Evolutionary conservation across 441 rosid species (phyloP), one percentile per base, ranked within the genome.

Genomic region (Corymbia citriodora): DNA sequence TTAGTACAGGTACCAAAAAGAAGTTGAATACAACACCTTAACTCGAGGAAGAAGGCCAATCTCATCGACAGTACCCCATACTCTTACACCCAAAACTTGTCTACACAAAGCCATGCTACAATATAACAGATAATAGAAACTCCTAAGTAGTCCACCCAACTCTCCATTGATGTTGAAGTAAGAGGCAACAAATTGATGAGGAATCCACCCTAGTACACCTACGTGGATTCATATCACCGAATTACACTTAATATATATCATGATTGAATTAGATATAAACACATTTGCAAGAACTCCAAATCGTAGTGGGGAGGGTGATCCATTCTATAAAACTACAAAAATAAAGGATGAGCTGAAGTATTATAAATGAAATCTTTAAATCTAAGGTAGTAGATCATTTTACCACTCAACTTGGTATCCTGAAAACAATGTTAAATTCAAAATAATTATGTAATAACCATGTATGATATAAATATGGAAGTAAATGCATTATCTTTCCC

Each of bases 241-340:
- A 59, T 29, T 59, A 59, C 1, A 59, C n/a, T 4, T 59, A 25
- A 13, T 59, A 25, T 23, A 57, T 59, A 59, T 25, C 5, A 59
- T 1, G 2, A 6, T 13, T 25, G 25, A 59, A 59, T 59, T 25
- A 59, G 63, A 3, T 25, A 10, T 13, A 59, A 59, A 59, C 29
- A 59, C 63, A 59, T 25, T 59, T 0, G 23, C 3, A 59, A 1
- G n/a, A 59, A 59, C 29, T 4, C 29, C n/a, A 59, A 59, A 59
- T 0, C 3, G 0, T 0, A 59, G 7, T 1, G 3, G 1, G 3
- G 63, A 59, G 63, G 63, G n/a, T 59, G 14, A 59, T 59, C 63
- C 10, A 59, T 59, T 29, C 7, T 59, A 59, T 0, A 2, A 59
- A 59, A 23, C 2, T 23, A 13, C 45, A 59, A 59, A 59, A 25